Percentiles rank a stretch among this genome's conserved stretches.
Evolutionary conservation across 768 basidiomycete genomes (phyloP).

Genomic region (Royoungia palumana): DNA sequence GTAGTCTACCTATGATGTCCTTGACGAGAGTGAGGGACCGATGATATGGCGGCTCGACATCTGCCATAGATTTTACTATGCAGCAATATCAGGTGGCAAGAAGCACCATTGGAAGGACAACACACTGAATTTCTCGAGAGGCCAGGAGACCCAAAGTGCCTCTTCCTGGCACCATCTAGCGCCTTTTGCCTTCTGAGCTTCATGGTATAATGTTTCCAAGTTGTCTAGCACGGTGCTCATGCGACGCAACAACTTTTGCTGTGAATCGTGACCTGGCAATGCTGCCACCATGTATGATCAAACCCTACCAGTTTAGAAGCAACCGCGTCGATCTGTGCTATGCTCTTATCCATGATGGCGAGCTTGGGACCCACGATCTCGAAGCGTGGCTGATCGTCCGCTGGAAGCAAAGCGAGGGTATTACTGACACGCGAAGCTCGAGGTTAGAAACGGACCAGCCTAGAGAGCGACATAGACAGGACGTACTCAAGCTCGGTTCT

Average conservation of each 20-base stretch:
- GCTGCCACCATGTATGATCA: background rate
- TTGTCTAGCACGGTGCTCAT: slow-evolving; percentile 63
- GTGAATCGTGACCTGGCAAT: background rate
- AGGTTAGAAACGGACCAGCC: background rate
- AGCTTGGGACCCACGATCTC: slow-evolving; percentile 65
- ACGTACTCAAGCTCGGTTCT: slow-evolving; percentile 84
- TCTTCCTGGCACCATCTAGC: slow-evolving; percentile 68
- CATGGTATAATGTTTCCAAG: slow-evolving; percentile 60
- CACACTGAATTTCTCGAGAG: slow-evolving; percentile 74
- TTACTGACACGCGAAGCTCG: slow-evolving; percentile 45
- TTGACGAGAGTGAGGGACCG: slow-evolving; percentile 58
- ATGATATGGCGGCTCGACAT: slow-evolving; percentile 61
- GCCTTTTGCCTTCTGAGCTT: slow-evolving; percentile 70
- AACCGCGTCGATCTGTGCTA: slow-evolving; percentile 56
- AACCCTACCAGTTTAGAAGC: slow-evolving; percentile 61
- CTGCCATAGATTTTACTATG: slow-evolving; percentile 53
- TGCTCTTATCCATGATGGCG: slow-evolving; percentile 60
- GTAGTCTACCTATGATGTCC: slow-evolving; percentile 54
- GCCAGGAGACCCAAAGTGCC: slow-evolving; percentile 80
- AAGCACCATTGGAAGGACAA: background rate
- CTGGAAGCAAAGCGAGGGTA: slow-evolving; percentile 51
- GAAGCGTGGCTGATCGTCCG: slow-evolving; percentile 50
- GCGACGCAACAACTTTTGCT: slow-evolving; percentile 71
- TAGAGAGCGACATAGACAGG: background rate
- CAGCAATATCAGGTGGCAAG: slow-evolving; percentile 1